These are phyloP conservation scores for Tympanopsis confertula DNA, from an alignment of 2,329 filamentous ascomycete species.

Conservation along the genomic window DNA sequence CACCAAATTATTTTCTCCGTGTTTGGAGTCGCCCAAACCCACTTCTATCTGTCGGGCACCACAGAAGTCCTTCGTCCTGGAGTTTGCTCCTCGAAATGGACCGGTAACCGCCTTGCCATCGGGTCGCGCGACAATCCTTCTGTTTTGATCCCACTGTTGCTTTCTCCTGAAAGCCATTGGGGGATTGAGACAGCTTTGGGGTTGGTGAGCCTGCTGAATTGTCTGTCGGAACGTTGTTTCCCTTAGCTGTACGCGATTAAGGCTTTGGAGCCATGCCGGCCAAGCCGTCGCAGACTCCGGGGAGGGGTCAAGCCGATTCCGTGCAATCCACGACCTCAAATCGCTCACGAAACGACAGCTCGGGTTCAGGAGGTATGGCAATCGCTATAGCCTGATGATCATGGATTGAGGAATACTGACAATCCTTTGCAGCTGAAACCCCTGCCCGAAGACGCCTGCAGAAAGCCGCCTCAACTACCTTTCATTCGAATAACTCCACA, in stretches of 20 bases:
- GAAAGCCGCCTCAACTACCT: background rate
- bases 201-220: background rate
- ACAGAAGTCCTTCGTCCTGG: background rate
- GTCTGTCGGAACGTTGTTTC: background rate
- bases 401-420: background rate
- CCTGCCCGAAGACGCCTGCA: background rate
- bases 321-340: background rate
- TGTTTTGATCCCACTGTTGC: background rate
- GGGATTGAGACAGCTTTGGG: background rate
- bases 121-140: constrained; percentile 1
- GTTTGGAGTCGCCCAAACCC: too few relatives aligned
- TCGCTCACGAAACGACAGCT: background rate
- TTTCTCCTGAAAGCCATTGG: background rate
- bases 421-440: background rate
- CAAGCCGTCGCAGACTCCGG: background rate
- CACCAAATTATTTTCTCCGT: too few relatives aligned
- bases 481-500: background rate
- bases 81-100: constrained; percentile 1
- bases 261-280: too few relatives aligned
- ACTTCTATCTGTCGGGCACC: too few relatives aligned
- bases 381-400: background rate
- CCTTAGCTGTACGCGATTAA: too few relatives aligned
- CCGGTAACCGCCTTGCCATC: background rate
- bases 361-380: constrained; percentile 1
- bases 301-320: background rate